phyloP scores from a whole-genome alignment of 1,139 yeast genomes.

The Lodderomyces theae region DNA sequence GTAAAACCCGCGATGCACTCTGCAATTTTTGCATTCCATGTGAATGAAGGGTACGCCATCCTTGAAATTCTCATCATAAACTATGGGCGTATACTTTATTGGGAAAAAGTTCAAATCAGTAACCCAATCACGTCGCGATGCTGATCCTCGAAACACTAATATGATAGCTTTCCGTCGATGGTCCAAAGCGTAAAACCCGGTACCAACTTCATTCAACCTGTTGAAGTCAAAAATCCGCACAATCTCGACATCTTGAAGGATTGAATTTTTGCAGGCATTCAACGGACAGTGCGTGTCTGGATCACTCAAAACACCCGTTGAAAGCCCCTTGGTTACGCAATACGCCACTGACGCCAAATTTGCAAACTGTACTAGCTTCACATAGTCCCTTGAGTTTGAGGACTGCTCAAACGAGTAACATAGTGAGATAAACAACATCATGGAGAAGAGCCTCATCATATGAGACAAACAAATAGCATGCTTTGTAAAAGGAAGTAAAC shows the following conservation, averaged over 20 bases:
- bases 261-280: constrained; percentile 20
- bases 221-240: constrained; percentile 39
- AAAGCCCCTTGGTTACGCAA: constrained; percentile 34
- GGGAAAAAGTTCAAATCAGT: constrained; percentile 50
- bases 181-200: constrained; percentile 51
- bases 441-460: constrained; percentile 2
- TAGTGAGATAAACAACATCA: not conserved
- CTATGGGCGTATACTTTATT: constrained; percentile 35
- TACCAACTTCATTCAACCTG: constrained; percentile 46
- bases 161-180: constrained; percentile 30
- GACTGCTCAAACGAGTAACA: not conserved
- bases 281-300: constrained; percentile 22
- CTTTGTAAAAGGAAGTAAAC: not conserved
- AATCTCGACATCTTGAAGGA: constrained; percentile 27
- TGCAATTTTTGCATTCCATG: constrained; percentile 45
- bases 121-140: constrained; percentile 55
- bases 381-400: constrained; percentile 21
- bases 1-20: constrained; percentile 59
- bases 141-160: constrained; percentile 56
- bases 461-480: not conserved
- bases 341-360: constrained; percentile 37
- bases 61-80: constrained; percentile 14
- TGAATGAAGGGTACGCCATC: constrained; percentile 13
- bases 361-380: constrained; percentile 32
- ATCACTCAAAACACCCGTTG: constrained; percentile 23